A percentile compares a stretch with the other conserved stretches of the same genome.
These are phyloP conservation scores for Kentomonas sorsogonicus DNA, from an alignment of 208 protist genomes.

Conservation along the genomic window DNA sequence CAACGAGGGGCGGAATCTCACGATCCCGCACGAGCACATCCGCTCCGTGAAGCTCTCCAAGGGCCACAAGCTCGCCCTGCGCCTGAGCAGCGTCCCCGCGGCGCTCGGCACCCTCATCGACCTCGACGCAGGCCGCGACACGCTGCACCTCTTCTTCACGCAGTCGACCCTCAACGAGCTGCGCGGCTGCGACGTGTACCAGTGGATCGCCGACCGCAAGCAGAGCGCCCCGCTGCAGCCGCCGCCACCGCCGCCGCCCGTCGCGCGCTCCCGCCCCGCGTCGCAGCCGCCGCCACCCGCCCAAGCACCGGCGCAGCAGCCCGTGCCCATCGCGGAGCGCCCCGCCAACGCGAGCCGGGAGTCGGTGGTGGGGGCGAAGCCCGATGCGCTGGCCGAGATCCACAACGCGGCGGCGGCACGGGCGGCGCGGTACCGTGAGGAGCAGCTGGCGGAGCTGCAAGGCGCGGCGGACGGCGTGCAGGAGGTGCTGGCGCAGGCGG, in stretches of 20 bases:
- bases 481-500: conserved; percentile 46
- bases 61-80: conserved; percentile 63
- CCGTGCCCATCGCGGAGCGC: conserved; percentile 6
- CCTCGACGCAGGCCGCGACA: conserved; percentile 26
- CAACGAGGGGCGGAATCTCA: conserved; percentile 57
- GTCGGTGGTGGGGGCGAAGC: conserved; percentile 6
- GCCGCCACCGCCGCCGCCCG: background rate
- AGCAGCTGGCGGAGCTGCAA: conserved; percentile 46
- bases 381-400: conserved; percentile 27
- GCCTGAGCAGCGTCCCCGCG: conserved; percentile 55
- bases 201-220: conserved; percentile 80
- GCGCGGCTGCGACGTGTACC: conserved; percentile 44
- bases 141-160: conserved; percentile 61
- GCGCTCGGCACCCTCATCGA: conserved; percentile 59
- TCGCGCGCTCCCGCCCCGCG: background rate
- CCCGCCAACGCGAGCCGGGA: conserved; percentile 10
- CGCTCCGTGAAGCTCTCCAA: conserved; percentile 76
- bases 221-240: conserved; percentile 34
- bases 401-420: conserved; percentile 57
- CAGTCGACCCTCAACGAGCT: conserved; percentile 54
- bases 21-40: conserved; percentile 82
- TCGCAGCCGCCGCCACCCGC: background rate
- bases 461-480: conserved; percentile 41
- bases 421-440: conserved; percentile 43
- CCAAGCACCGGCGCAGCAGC: background rate